A percentile compares a stretch with the other conserved stretches of the same genome.
Evolutionary conservation across 2,329 filamentous ascomycete genomes (phyloP).

Genomic region (Lasiodiplodia sp.): DNA sequence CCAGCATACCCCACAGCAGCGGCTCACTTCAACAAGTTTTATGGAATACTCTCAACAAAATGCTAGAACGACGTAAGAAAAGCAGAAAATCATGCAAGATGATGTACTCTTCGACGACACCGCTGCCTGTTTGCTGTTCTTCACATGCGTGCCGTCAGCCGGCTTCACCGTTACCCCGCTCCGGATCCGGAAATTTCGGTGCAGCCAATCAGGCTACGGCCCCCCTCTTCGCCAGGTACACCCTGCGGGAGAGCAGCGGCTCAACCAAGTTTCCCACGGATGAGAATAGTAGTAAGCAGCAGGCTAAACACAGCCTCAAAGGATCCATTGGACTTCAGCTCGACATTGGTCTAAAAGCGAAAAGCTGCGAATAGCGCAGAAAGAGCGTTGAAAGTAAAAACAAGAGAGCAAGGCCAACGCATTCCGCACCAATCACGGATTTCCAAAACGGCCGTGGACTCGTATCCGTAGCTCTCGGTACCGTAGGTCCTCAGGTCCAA

Average conservation of each 20-base stretch:
- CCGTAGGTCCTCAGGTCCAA: too few species aligned
- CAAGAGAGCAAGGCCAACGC: not conserved
- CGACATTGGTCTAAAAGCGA: not conserved
- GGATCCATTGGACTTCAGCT: not conserved
- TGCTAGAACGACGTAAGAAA: not conserved
- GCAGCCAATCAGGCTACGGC: not conserved
- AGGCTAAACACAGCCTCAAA: too few species aligned
- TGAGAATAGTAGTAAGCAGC: too few species aligned
- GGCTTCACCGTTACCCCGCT: not conserved
- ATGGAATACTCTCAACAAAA: not conserved
- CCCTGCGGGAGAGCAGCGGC: not conserved
- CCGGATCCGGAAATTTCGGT: constrained; percentile 1
- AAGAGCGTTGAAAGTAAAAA: not conserved
- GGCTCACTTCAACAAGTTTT: not conserved
- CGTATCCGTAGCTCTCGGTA: not conserved
- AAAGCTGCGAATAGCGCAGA: not conserved
- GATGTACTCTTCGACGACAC: not conserved
- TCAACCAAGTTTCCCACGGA: not conserved
- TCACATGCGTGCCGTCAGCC: not conserved
- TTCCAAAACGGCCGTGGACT: not conserved
- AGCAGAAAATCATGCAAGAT: not conserved
- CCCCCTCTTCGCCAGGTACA: not conserved
- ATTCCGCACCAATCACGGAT: not conserved
- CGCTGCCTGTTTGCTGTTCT: constrained; percentile 1
- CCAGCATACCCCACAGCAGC: too few species aligned